Evolutionary conservation across 2,329 filamentous ascomycete species (phyloP), one percentile per base, ranked within the genome.

Genomic region (Pyrenophora teres): DNA sequence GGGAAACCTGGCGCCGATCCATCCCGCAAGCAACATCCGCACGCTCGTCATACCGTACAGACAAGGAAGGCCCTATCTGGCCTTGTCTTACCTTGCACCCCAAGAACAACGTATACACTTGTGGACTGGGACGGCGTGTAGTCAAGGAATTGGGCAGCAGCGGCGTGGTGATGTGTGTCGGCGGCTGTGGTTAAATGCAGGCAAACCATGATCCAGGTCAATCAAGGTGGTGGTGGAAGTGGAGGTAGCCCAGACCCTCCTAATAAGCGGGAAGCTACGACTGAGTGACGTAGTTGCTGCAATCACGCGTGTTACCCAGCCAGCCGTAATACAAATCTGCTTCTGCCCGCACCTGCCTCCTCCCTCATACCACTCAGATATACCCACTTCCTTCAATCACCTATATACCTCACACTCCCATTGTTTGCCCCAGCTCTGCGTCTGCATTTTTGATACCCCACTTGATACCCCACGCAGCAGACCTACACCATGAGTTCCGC

Each of bases 401-500:
- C 50, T 50, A 53, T 33, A 31, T 36, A 53, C 31, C 39, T 40
- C 40, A 21, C 46, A 21, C 39, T 50, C 40, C 57, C 60, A 65
- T 63, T 65, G 58, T 60, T 63, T 49, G 15, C 48, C 32, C 53
- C 46, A 52, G 53, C 35, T 40, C 46, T 54, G 54, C 59, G 62
- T 56, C 55, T 65, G 57, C 57, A 64, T 64, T 62, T 59, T 66
- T 66, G 63, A 66, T 66, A 66, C 63, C 63, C 62, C 56, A 50
- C 59, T 62, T 64, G 59, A 68, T 65, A 67, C 64, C 65, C 63
- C 43, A 49, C 54, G 31, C 41, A 52, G 37, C 45, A 57, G 40
- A 43, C 56, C 48, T 43, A 53, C 60, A 66, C 21, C 51, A 70
- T 69, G 65, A 48, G 56, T 50, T 30, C 27, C 27, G 60, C 67